These are phyloP conservation scores for Aegilops longissima DNA, from an alignment of 176 grass and related monocot species.

Conservation along the genomic window DNA sequence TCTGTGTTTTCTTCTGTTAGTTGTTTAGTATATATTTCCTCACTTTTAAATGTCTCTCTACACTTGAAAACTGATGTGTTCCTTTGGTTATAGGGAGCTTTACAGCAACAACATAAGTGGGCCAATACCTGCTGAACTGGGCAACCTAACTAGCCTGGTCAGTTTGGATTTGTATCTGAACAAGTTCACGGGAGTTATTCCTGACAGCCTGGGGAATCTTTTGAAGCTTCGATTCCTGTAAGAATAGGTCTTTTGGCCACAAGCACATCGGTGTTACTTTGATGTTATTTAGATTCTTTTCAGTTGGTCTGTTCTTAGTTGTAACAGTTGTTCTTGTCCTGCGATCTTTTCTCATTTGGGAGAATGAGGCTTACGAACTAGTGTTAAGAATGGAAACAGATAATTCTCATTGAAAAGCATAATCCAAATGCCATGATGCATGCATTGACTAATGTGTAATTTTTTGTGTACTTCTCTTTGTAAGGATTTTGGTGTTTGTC, in stretches of 20 bases:
- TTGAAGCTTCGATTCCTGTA: conserved; percentile 82
- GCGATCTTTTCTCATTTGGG: background rate
- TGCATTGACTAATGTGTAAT: background rate
- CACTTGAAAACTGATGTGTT: conserved; percentile 25
- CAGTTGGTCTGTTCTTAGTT: conserved; percentile 2
- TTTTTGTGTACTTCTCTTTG: background rate
- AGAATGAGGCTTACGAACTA: background rate
- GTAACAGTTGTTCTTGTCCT: background rate
- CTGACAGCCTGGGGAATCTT: conserved; percentile 58
- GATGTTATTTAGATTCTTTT: conserved; percentile 22
- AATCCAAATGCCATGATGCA: conserved; percentile 4
- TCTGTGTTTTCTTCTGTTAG: background rate
- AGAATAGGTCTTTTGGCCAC: conserved; percentile 27
- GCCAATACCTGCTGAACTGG: conserved; percentile 67
- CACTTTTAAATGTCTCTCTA: background rate
- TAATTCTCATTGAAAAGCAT: background rate
- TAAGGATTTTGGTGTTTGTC: background rate
- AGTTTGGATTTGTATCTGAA: conserved; percentile 91
- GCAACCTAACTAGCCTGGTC: conserved; percentile 72
- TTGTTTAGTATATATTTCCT: background rate
- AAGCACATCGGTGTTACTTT: conserved; percentile 4
- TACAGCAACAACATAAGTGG: conserved; percentile 85
- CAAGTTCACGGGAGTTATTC: conserved; percentile 51
- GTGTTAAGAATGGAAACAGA: conserved; percentile 24
- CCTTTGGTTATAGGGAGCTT: conserved; percentile 56